These are phyloP conservation scores for Chalciporus piperatus DNA, from an alignment of 768 basidiomycete genomes.

Conservation along the genomic window DNA sequence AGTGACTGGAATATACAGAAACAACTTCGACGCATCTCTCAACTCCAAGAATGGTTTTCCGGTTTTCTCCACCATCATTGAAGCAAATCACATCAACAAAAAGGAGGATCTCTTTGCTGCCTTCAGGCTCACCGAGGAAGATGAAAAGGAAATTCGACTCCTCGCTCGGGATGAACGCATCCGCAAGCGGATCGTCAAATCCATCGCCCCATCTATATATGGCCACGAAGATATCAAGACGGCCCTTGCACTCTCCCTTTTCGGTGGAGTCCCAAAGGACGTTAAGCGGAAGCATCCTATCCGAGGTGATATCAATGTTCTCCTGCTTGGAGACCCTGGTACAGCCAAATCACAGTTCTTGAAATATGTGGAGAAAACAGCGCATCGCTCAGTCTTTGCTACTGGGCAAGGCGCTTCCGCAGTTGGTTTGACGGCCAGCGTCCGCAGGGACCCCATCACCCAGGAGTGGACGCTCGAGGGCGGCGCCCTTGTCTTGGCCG, in stretches of 20 bases:
- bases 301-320: constrained; percentile 96
- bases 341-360: constrained; percentile 99
- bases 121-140: constrained; percentile 94
- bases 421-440: constrained; percentile 97
- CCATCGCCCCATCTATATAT: constrained; percentile 98
- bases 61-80: constrained; percentile 96
- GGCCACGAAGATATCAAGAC: constrained; percentile 99
- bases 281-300: constrained; percentile 96
- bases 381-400: constrained; percentile 95
- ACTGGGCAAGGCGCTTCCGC: constrained; percentile 98
- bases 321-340: constrained; percentile 95
- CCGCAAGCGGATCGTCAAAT: constrained; percentile 96
- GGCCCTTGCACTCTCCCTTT: constrained; percentile 90
- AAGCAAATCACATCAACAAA: constrained; percentile 98
- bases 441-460: constrained; percentile 97
- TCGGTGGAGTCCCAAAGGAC: constrained; percentile 92
- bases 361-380: constrained; percentile 99
- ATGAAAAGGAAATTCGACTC: constrained; percentile 86
- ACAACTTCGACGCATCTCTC: constrained; percentile 97
- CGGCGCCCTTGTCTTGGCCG: constrained; percentile 95
- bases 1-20: constrained; percentile 96
- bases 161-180: constrained; percentile 92
- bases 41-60: constrained; percentile 99
- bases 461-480: constrained; percentile 99
- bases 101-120: constrained; percentile 99